Conservation (phyloP, 1,284 basidiomycete genomes). For the Cryptococcus sp. region DNA sequence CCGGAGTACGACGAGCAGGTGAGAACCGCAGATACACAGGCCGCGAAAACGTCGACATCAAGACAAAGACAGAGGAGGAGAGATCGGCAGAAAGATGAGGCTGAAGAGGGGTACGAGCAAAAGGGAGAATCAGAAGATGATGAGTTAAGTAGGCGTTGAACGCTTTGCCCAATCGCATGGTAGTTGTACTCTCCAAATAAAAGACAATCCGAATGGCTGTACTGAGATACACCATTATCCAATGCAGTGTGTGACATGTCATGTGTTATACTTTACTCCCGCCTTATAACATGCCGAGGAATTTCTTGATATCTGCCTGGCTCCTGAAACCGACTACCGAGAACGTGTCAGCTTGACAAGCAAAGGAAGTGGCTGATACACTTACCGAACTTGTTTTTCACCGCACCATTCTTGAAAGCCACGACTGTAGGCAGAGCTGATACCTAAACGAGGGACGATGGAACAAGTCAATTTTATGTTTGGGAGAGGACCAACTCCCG, state of each 20-base stretch:
- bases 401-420: slow-evolving; percentile 52
- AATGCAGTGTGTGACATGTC: neutral
- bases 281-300: slow-evolving; percentile 39
- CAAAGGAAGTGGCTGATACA: neutral
- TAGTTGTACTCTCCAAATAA: neutral
- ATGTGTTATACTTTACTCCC: neutral
- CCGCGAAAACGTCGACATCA: neutral
- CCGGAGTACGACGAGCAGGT: neutral
- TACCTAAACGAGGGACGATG: slow-evolving; percentile 32
- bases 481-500: no score
- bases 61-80: slow-evolving; percentile 2
- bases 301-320: slow-evolving; percentile 48
- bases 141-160: neutral
- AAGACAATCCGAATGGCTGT: neutral
- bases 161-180: neutral
- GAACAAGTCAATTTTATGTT: neutral
- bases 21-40: neutral
- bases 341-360: neutral
- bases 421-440: slow-evolving; percentile 51
- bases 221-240: no score
- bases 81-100: neutral
- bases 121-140: neutral
- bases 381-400: slow-evolving; percentile 52
- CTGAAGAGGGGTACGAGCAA: neutral
- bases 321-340: slow-evolving; percentile 45